Base-by-base conservation (phyloP, 2,329 filamentous ascomycete species). In the Epichloe sp. region DNA sequence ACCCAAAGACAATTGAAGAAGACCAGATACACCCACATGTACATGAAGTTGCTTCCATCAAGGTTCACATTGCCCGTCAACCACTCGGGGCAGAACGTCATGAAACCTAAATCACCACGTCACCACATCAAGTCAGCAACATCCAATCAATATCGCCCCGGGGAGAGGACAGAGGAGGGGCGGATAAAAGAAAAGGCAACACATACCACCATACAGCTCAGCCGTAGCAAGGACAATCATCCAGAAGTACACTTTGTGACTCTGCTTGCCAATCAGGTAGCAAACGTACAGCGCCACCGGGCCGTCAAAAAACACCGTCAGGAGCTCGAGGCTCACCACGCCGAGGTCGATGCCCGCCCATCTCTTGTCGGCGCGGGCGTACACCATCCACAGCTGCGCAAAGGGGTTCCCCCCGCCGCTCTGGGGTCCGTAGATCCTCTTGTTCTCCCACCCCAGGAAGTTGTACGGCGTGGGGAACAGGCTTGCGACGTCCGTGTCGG, bases 31-130 rank as follows among this genome's bases (percentile, higher is more conserved):
- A 84, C 69, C 80, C 80, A 85, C 55, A 76, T 68, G 59, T 82
- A 82, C 79, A 85, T 82, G 58, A 78, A 83, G 65, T 84, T 85
- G 67, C 74, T 80, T 17, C 72, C 72, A 62, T 84, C 78, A 53
- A 85, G 74, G 60, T 82, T 83, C 56, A 73, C 61, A 61, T 75
- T 84, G 48, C 74, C 75, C 2, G 74, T 77, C 12, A 85, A 67
- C 82, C 82, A 85, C 65, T 85, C 82, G 12, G 82, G 82, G 64
- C 77, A 80, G 62, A 85, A 85, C 0, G 82, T 85, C 77, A 85
- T 84, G 67, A 81, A 85, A 17, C 81, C 78, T 79, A 21, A 21
- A 34, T 10, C 8, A 36, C 3, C 5, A 14, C 8, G 11, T 26
- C 34, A 37, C 34, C 34, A n/a, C 36, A n/a, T 15, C 36, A 14